A percentile compares a stretch with the other conserved stretches of the same genome.
phyloP scores from a whole-genome alignment of 2,329 filamentous ascomycete genomes.

The Fusarium graminum region DNA sequence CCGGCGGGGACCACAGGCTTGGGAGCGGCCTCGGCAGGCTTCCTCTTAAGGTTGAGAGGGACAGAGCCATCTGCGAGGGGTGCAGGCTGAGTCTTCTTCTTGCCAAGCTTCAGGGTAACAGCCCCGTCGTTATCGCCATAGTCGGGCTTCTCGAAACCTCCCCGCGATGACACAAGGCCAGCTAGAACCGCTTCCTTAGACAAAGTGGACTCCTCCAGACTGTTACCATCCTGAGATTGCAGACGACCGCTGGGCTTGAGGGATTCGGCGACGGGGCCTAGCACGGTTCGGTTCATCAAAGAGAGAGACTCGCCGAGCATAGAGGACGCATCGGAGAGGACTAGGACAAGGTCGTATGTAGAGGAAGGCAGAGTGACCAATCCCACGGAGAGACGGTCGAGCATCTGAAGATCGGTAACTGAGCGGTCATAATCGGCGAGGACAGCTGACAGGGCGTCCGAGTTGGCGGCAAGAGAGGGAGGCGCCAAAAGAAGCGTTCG shows the following conservation, averaged over 20 bases:
- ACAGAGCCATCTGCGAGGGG: slow-evolving; percentile 45
- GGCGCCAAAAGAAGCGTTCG: slow-evolving; percentile 89
- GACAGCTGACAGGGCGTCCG: slow-evolving; percentile 78
- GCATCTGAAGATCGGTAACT: slow-evolving; percentile 93
- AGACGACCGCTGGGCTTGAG: slow-evolving; percentile 78
- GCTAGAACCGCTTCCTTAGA: slow-evolving; percentile 84
- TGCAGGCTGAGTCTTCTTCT: slow-evolving; percentile 51
- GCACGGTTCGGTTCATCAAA: slow-evolving; percentile 75
- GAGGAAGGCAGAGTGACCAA: slow-evolving; percentile 80
- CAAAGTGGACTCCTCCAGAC: slow-evolving; percentile 57
- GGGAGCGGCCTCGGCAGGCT: slow-evolving; percentile 56
- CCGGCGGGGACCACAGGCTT: slow-evolving; percentile 63
- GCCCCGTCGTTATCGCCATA: slow-evolving; percentile 69
- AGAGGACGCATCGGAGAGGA: slow-evolving; percentile 83
- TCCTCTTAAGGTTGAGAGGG: slow-evolving; percentile 59
- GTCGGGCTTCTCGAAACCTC: slow-evolving; percentile 81
- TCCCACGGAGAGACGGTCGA: slow-evolving; percentile 88
- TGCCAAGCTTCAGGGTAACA: slow-evolving; percentile 62
- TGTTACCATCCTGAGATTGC: slow-evolving; percentile 77
- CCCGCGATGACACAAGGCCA: slow-evolving; percentile 74
- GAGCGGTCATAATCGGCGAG: slow-evolving; percentile 80
- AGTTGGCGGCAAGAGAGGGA: slow-evolving; percentile 88
- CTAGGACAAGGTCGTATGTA: slow-evolving; percentile 86
- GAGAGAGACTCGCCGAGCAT: slow-evolving; percentile 73
- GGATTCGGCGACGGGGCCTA: slow-evolving; percentile 75